phyloP scores from a whole-genome alignment of 805 yeast genomes.

The Nematodospora valgi region DNA sequence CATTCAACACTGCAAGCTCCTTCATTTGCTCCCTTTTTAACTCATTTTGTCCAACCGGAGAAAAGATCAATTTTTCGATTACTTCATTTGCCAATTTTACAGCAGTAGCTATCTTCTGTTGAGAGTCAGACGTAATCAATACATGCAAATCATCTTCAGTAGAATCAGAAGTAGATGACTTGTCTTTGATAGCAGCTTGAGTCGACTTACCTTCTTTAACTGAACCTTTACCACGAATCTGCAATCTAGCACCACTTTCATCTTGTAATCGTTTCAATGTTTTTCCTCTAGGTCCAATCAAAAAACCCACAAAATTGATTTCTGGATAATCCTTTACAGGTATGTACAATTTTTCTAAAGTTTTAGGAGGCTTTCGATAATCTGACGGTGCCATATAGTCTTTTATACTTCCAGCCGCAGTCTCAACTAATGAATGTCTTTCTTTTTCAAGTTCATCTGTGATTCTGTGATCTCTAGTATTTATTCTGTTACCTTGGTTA shows the following conservation, averaged over 20 bases:
- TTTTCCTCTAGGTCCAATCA: constrained; percentile 94
- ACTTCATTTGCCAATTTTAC: constrained; percentile 69
- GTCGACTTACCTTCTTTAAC: constrained; percentile 82
- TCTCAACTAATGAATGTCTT: constrained; percentile 72
- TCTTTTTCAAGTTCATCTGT: constrained; percentile 67
- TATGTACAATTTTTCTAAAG: constrained; percentile 76
- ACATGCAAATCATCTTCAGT: constrained; percentile 79
- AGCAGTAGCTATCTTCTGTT: constrained; percentile 73
- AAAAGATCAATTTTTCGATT: constrained; percentile 75
- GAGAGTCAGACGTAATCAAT: constrained; percentile 77
- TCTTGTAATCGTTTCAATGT: constrained; percentile 78
- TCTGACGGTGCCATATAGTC: constrained; percentile 77
- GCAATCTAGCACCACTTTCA: constrained; percentile 84
- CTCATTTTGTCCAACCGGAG: constrained; percentile 93
- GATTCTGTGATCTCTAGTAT: constrained; percentile 74
- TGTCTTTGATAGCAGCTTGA: constrained; percentile 45
- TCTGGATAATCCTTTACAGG: constrained; percentile 88
- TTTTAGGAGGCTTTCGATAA: constrained; percentile 65
- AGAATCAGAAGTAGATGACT: constrained; percentile 9
- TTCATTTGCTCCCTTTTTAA: constrained; percentile 86
- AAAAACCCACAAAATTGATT: constrained; percentile 85
- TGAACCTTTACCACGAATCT: constrained; percentile 93
- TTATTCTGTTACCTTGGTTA: constrained; percentile 72
- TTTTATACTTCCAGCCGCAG: constrained; percentile 69
- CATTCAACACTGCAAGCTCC: constrained; percentile 90